Evolutionary conservation across 108 stramenopile species (phyloP), one percentile per base, ranked within the genome.

Genomic region (Cafeteria roenbergensis): DNA sequence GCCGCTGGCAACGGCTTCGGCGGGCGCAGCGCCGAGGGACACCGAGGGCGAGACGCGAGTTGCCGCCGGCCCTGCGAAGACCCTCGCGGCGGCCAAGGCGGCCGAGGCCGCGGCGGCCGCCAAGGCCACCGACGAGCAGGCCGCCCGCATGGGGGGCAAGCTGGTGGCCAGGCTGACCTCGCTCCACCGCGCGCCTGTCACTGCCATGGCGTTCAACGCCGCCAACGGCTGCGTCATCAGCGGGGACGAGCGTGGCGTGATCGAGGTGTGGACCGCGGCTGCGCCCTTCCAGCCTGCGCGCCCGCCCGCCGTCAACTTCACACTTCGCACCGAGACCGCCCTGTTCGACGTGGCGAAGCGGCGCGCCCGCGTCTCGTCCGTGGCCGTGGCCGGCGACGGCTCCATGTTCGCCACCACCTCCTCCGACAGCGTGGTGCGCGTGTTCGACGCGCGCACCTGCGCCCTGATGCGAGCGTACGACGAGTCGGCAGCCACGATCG

Each of bases 311-410:
- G 68, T 86, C 22, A 60, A 65, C 12, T 92, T 80, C 65, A 27
- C 71, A 54, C 80, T 81, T 22, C 91, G 91, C 68, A 68, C 88
- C 60, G 85, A 93, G 28, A 96, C 94, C 20, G 88, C 89, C 70
- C 71, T 99, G 34, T 96, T 90, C 67, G 81, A 74, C 9, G 66
- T 95, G 53, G 79, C 86, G 32, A 90, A 91, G 74, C 87, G 85
- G 70, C 88, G 86, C 74, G 87, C 89, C 0, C 76, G 73, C 66
- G 77, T 88, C 1, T 74, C 73, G 50, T 75, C 77, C 35, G 71
- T 92, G 34, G 67, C 75, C 65, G 68, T 87, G 32, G 52, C 65
- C 66, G 79, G 67, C 34, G 77, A 65, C 33, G 80, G 80, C 20
- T 65, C 76, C 8, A 32, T 14, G 35, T 90, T 93, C 70, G 89